phyloP scores from a whole-genome alignment of 352 stramenopile genomes.

The Phytophthora chlamydospora region DNA sequence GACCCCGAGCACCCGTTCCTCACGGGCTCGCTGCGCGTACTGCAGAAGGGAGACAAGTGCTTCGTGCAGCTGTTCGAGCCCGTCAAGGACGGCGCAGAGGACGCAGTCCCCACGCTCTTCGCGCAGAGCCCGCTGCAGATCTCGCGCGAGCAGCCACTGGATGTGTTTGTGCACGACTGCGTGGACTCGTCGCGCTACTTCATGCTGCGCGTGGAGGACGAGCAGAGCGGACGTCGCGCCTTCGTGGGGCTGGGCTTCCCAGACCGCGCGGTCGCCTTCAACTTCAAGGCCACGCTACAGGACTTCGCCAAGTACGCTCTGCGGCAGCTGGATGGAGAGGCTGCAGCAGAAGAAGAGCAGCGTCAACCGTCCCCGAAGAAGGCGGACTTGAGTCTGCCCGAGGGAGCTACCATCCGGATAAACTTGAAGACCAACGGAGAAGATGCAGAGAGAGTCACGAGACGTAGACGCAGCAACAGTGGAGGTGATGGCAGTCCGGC shows the following conservation, averaged over 20 bases:
- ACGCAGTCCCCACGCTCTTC: conserved; percentile 56
- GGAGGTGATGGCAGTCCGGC: conserved; percentile 36
- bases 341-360: conserved; percentile 8
- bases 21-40: conserved; percentile 67
- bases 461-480: conserved; percentile 33
- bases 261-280: conserved; percentile 77
- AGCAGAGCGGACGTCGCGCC: conserved; percentile 67
- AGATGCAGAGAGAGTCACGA: conserved; percentile 25
- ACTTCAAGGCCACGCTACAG: conserved; percentile 87
- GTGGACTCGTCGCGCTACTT: conserved; percentile 91
- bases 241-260: conserved; percentile 86
- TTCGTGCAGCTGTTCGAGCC: conserved; percentile 82
- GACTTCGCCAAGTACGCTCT: conserved; percentile 85
- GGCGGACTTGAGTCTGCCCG: conserved; percentile 65
- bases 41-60: conserved; percentile 78
- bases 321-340: conserved; percentile 55
- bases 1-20: conserved; percentile 84
- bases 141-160: conserved; percentile 59
- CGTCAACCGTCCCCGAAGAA: conserved; percentile 35
- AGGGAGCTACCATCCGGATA: conserved; percentile 81
- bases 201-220: conserved; percentile 86
- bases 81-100: conserved; percentile 13
- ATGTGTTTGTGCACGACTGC: conserved; percentile 86
- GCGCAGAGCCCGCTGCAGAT: conserved; percentile 83
- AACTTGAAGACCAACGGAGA: conserved; percentile 67